phyloP scores from a whole-genome alignment of 495 filamentous ascomycete genomes.

The Cetradonia linearis region DNA sequence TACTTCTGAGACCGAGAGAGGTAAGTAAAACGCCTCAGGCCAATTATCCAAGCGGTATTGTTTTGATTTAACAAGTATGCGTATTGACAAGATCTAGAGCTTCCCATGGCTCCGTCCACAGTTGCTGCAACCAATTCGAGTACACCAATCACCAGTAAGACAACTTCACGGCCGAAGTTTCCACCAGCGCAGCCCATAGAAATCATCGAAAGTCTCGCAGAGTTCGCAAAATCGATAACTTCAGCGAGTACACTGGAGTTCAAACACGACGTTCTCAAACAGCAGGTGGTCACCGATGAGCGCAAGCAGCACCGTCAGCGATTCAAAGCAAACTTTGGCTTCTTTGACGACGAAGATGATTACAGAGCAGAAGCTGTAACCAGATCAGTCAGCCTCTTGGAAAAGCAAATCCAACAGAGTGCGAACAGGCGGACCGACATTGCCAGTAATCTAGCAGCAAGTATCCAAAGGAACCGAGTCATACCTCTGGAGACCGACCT shows the following conservation, averaged over 20 bases:
- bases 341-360: conserved; percentile 7
- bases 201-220: neutral
- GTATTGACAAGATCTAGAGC: neutral
- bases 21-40: neutral
- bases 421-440: neutral
- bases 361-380: conserved; percentile 7
- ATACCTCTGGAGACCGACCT: neutral
- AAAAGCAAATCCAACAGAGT: conserved; percentile 4
- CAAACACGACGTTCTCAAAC: conserved; percentile 7
- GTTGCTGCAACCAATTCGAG: neutral
- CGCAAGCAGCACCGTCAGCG: conserved; percentile 1
- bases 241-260: conserved; percentile 8
- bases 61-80: neutral
- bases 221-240: conserved; percentile 5
- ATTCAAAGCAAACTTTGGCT: neutral
- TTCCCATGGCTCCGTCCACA: neutral
- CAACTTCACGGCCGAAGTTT: neutral
- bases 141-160: neutral
- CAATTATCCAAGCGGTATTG: no score
- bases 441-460: neutral
- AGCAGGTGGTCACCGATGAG: conserved; percentile 4
- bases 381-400: neutral
- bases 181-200: neutral
- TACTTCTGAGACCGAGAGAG: neutral
- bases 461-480: neutral